Conservation (phyloP, 2,329 filamentous ascomycete species). For the Cercospora janseana region DNA sequence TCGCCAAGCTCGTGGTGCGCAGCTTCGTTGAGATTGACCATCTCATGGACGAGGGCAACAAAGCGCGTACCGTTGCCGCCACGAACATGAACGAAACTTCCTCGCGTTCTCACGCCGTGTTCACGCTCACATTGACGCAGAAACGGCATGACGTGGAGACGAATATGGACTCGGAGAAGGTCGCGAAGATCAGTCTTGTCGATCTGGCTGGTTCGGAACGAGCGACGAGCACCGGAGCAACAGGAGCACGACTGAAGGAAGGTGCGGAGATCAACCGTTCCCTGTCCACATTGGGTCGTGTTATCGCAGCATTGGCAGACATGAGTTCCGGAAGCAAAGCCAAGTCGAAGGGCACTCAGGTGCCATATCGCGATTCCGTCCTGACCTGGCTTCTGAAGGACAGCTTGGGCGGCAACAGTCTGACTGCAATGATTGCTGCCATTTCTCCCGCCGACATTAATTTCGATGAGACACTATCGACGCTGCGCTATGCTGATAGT, state of each 20-base stretch:
- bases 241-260: conserved; percentile 90
- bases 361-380: conserved; percentile 95
- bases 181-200: conserved; percentile 95
- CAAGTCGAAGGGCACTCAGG: conserved; percentile 70
- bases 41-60: conserved; percentile 99
- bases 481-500: conserved; percentile 91
- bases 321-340: conserved; percentile 76
- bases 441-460: conserved; percentile 99
- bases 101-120: conserved; percentile 96
- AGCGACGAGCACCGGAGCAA: conserved; percentile 95
- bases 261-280: conserved; percentile 98
- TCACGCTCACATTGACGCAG: conserved; percentile 92
- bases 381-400: conserved; percentile 97
- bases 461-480: conserved; percentile 95
- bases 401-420: conserved; percentile 94
- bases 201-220: conserved; percentile 97
- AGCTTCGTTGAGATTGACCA: conserved; percentile 95
- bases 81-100: conserved; percentile 99
- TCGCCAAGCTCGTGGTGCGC: conserved; percentile 90
- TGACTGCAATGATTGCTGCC: conserved; percentile 99
- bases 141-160: conserved; percentile 89
- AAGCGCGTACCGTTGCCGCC: conserved; percentile 92
- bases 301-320: conserved; percentile 93
- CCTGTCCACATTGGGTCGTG: conserved; percentile 90
- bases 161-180: conserved; percentile 96